A percentile compares a stretch with the other conserved stretches of the same genome.
These are phyloP conservation scores for Aspergillus clavatus DNA, from an alignment of 2,329 filamentous ascomycete genomes.

Conservation along the genomic window DNA sequence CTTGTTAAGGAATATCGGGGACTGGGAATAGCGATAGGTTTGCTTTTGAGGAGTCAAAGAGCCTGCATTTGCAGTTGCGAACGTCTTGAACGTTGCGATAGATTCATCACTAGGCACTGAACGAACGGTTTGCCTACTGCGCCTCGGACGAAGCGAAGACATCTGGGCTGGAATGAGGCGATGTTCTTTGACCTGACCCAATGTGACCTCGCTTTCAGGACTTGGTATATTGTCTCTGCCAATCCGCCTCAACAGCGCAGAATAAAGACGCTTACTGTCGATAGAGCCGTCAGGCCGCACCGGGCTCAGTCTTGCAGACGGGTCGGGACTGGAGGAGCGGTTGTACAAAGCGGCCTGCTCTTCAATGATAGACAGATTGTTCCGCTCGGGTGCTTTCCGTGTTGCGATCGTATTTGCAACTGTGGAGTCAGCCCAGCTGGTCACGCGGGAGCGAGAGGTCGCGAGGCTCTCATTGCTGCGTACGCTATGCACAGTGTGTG, in stretches of 20 bases:
- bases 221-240: slow-evolving; percentile 17
- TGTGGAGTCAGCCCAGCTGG: slow-evolving; percentile 47
- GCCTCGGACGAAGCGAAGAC: slow-evolving; percentile 22
- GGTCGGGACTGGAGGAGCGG: not conserved
- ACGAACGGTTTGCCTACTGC: slow-evolving; percentile 27
- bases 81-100: slow-evolving; percentile 27
- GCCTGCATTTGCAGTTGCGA: slow-evolving; percentile 24
- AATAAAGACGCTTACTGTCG: slow-evolving; percentile 40
- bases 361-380: slow-evolving; percentile 42
- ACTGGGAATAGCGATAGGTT: slow-evolving; percentile 1
- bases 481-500: slow-evolving; percentile 20
- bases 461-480: slow-evolving; percentile 32
- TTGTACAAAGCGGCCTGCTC: slow-evolving; percentile 33
- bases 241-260: slow-evolving; percentile 41
- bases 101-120: slow-evolving; percentile 30
- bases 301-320: not conserved
- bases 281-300: slow-evolving; percentile 20
- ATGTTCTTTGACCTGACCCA: slow-evolving; percentile 30
- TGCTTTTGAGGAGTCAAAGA: slow-evolving; percentile 20
- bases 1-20: not conserved
- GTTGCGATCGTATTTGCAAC: slow-evolving; percentile 38
- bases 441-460: slow-evolving; percentile 42
- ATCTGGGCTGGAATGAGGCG: slow-evolving; percentile 26
- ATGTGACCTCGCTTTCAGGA: slow-evolving; percentile 20
- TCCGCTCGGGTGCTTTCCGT: slow-evolving; percentile 28